phyloP scores from a whole-genome alignment of 2,329 filamentous ascomycete species.

The Trichoderma arundinaceum region DNA sequence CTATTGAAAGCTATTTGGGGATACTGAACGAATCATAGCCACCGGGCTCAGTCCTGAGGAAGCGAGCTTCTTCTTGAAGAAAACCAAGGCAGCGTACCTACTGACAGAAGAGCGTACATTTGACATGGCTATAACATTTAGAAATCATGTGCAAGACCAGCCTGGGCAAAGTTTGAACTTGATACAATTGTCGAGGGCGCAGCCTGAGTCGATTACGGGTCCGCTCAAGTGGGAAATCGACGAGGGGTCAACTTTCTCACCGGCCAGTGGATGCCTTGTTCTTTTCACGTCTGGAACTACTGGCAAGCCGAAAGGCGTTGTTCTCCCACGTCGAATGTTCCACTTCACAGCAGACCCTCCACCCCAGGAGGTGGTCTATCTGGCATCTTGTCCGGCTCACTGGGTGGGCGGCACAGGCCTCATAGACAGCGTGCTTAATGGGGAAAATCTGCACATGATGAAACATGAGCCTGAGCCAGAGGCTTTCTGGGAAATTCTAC shows the following conservation, averaged over 20 bases:
- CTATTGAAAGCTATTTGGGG: no score
- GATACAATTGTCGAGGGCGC: not conserved
- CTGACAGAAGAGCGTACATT: not conserved
- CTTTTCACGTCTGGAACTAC: constrained; percentile 58
- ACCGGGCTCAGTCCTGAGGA: not conserved
- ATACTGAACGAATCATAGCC: not conserved
- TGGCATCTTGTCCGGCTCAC: not conserved
- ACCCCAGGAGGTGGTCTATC: constrained; percentile 3
- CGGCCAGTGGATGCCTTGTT: constrained; percentile 49
- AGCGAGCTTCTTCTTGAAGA: constrained; percentile 7
- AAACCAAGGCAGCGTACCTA: not conserved
- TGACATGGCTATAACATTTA: not conserved
- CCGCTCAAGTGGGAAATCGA: not conserved
- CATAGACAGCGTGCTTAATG: constrained; percentile 4
- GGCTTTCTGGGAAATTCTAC: not conserved
- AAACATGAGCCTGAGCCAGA: not conserved
- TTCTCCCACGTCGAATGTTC: constrained; percentile 51
- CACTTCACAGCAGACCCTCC: constrained; percentile 5
- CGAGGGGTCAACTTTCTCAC: not conserved
- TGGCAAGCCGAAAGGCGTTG: constrained; percentile 59
- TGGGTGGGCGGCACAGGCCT: constrained; percentile 7
- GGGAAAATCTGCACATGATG: constrained; percentile 7
- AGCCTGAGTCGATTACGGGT: no score
- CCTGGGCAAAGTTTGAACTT: not conserved
- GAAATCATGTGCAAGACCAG: not conserved